Evolutionary conservation across 1,284 basidiomycete species (phyloP), one percentile per base, ranked within the genome.

Genomic region (Chalciporus sp.): DNA sequence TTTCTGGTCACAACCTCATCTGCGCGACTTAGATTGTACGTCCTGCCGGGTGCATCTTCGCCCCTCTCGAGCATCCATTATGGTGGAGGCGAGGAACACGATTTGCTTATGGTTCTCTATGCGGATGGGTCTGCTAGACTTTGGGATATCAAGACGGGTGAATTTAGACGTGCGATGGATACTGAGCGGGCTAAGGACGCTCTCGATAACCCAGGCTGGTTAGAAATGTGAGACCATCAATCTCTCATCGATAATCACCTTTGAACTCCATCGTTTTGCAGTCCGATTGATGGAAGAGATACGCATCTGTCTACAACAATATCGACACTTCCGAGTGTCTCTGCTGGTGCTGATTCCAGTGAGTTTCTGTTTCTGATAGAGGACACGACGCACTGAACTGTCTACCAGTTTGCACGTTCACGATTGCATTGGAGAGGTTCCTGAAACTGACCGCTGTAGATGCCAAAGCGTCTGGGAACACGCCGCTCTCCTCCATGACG

Each of bases 111-210:
- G 45, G 73, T 96, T 7, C 74, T 88, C 1, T 98, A 97, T 67
- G 77, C 78, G 2, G 87, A 92, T 58, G 83, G 82, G 3, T 84
- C 88, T 52, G 90, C 91, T 3, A 78, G 96, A 28, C 73, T 95
- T 1, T 99, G 96, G 94, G 92, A 97, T 66, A 74, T 90, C n/a
- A 82, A 85, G 55, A 89, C 87, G 0, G 82, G 83, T 49, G 94
- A 97, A 66, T 89, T 98, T 62, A 83, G 94, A 76, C 77, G 95
- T 39, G 92, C 93, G 0, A 92, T 93, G 76, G 82, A 79, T 4
- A 65, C 79, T 2, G 88, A 89, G 41, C 94, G 92, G 63, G 92
- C 88, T 0, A 80, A 85, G 48, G 92, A 93, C 48, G 76, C 94
- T 55, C 64, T 96, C 4, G 70, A 69, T 1, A 80, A 88, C 56